Evolutionary conservation across 305 asterid genomes (phyloP).

Genomic region (Fraxinus ornus): DNA sequence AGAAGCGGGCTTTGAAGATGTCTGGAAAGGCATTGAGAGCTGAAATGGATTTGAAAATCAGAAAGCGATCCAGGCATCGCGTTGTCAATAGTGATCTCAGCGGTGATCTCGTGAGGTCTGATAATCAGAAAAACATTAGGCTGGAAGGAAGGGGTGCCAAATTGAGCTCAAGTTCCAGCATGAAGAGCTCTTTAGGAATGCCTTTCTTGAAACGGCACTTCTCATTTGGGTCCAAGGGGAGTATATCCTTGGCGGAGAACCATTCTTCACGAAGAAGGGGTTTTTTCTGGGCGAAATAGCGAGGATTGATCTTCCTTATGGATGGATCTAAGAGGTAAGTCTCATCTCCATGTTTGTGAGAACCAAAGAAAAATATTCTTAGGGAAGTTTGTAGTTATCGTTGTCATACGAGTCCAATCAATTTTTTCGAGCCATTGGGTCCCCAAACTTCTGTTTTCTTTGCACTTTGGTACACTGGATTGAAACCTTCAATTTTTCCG

Average conservation of each 20-base stretch:
- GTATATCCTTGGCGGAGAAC: background rate
- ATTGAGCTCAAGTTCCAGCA: slow-evolving; percentile 69
- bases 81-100: slow-evolving; percentile 59
- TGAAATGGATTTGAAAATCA: slow-evolving; percentile 56
- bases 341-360: background rate
- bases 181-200: slow-evolving; percentile 44
- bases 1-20: slow-evolving; percentile 69
- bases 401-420: background rate
- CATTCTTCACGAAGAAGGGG: background rate
- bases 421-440: background rate
- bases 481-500: background rate
- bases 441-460: background rate
- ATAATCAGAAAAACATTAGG: slow-evolving; percentile 47
- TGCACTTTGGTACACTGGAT: background rate
- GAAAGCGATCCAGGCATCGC: slow-evolving; percentile 52
- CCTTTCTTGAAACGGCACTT: background rate
- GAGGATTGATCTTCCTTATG: background rate
- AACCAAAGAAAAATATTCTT: background rate
- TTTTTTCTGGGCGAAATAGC: background rate
- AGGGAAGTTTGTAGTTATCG: background rate
- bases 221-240: background rate
- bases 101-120: slow-evolving; percentile 39
- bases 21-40: slow-evolving; percentile 74
- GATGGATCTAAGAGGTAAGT: background rate
- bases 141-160: slow-evolving; percentile 52